Evolutionary conservation across 257 asterid species (phyloP).

Genomic region (Ocimum tenuiflorum): DNA sequence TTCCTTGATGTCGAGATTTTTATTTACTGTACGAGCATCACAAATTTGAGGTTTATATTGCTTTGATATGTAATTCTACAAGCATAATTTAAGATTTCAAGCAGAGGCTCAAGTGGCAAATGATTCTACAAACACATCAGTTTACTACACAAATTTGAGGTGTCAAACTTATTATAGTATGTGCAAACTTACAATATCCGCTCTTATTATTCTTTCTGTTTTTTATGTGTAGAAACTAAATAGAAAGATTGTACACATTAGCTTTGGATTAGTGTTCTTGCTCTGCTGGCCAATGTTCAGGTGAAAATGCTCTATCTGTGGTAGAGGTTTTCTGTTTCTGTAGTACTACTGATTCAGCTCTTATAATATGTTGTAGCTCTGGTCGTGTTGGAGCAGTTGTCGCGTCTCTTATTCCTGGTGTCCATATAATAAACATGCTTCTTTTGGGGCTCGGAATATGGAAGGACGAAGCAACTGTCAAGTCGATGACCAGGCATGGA

Average conservation of each 20-base stretch:
- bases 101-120: neutral
- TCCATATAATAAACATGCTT: slow-evolving; percentile 62
- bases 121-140: neutral
- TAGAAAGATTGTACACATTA: slow-evolving; percentile 73
- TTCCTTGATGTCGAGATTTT: neutral
- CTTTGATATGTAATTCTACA: neutral
- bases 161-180: too few species aligned
- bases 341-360: slow-evolving; percentile 19
- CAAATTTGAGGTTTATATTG: neutral
- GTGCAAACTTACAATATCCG: neutral
- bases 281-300: slow-evolving; percentile 99
- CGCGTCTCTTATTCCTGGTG: slow-evolving; percentile 68
- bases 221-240: slow-evolving; percentile 30
- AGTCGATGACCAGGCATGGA: slow-evolving; percentile 86
- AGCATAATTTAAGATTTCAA: neutral
- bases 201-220: neutral
- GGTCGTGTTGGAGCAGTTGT: slow-evolving; percentile 65
- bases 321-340: neutral
- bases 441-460: slow-evolving; percentile 71
- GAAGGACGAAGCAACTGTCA: slow-evolving; percentile 82
- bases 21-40: neutral
- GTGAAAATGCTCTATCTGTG: slow-evolving; percentile 25
- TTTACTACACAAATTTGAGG: neutral
- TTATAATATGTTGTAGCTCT: slow-evolving; percentile 40
- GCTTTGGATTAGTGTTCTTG: slow-evolving; percentile 81